Conservation (phyloP, 768 basidiomycete genomes). For the Clathrus columnatus region DNA sequence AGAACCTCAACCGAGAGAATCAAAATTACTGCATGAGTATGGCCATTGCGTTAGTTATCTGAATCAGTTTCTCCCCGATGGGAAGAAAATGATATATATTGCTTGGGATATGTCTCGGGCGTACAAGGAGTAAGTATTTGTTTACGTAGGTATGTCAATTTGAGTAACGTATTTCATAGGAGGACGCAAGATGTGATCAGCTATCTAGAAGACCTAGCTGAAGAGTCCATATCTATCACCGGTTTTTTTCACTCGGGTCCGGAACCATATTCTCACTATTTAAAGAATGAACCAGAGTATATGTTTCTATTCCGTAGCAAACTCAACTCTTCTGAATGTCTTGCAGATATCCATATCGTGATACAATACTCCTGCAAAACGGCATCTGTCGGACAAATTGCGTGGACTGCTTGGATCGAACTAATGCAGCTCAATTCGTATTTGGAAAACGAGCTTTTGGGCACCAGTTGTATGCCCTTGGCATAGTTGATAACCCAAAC, state of each 20-base stretch:
- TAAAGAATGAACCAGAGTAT: constrained; percentile 38
- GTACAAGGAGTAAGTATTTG: constrained; percentile 73
- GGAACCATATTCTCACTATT: constrained; percentile 68
- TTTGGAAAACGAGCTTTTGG: constrained; percentile 92
- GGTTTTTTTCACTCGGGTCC: constrained; percentile 93
- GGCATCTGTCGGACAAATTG: constrained; percentile 93
- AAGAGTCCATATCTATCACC: constrained; percentile 85
- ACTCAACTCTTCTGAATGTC: neutral
- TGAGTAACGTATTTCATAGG: constrained; percentile 30
- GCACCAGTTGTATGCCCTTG: constrained; percentile 91
- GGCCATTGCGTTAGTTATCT: constrained; percentile 87
- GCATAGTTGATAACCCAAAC: constrained; percentile 77
- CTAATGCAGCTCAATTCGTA: constrained; percentile 94
- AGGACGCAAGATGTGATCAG: constrained; percentile 95
- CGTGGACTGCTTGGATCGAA: constrained; percentile 93
- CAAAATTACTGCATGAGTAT: constrained; percentile 84
- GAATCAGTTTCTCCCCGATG: constrained; percentile 87
- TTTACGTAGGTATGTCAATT: constrained; percentile 7
- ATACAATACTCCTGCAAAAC: constrained; percentile 72
- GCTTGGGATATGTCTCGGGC: constrained; percentile 96
- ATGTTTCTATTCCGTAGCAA: neutral
- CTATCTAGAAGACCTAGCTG: constrained; percentile 88
- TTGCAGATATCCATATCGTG: constrained; percentile 41
- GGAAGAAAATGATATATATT: constrained; percentile 81
- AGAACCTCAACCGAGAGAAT: constrained; percentile 61